Evolutionary conservation across 768 basidiomycete genomes (phyloP), one percentile per base, ranked within the genome.

Genomic region (Lactarius tabidus): DNA sequence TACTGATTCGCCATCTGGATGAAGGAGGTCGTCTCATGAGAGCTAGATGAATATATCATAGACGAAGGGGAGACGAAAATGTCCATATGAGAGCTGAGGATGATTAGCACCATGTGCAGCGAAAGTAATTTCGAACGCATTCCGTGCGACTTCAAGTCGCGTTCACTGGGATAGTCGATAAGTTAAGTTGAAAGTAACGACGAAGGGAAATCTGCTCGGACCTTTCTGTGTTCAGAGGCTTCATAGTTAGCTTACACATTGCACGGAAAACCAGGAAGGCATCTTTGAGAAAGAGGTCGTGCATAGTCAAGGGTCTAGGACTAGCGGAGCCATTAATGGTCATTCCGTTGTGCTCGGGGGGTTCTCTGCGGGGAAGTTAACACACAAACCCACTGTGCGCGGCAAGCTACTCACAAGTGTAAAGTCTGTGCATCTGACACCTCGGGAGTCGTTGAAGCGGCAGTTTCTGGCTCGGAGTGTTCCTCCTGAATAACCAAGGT

Each of bases 241-340:
- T 98, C 95, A 98, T 98, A 10, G 94, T 95, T 69, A 98, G 79
- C 74, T 98, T 98, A 80, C 97, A 98, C 14, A 99, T 80, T 0
- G 97, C 95, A 54, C 97, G 84, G 77, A 98, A 96, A 41, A 99
- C 96, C 66, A 99, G 83, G 80, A 98, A 99, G 0, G 97, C 95
- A 73, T 99, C 97, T 74, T 98, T 98, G 73, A 97, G 83, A 74
- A 95, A 96, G 62, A 98, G 77, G 70, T 99, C 96, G 59, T 91
- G 87, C n/a, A 83, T 80, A 23, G 87, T 85, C 62, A 95, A 79
- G 59, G 82, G 83, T 67, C 78, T 77, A 60, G 67, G 73, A 65
- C 69, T 72, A 2, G 7, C 55, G 39, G 33, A 70, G 68, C 33
- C 66, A 54, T 45, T 74, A 38, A n/a, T 68, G 64, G n/a, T 69